Evolutionary conservation across 2,329 filamentous ascomycete genomes (phyloP).

Genomic region (Fusarium fracticaudum): DNA sequence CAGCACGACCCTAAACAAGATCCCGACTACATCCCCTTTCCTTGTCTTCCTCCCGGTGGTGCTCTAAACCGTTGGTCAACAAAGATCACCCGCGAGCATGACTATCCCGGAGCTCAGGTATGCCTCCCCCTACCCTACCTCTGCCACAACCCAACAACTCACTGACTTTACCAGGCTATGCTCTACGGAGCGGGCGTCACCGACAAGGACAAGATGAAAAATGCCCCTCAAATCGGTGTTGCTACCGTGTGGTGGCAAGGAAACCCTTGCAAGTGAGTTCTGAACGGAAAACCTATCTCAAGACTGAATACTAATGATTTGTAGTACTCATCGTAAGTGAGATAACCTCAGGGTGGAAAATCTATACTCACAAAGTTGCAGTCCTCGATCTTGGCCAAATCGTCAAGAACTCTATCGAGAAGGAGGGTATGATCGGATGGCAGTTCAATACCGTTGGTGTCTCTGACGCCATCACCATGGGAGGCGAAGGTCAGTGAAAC

Average conservation of each 20-base stretch:
- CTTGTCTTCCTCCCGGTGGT: conserved; percentile 60
- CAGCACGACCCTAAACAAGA: conserved; percentile 57
- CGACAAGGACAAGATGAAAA: conserved; percentile 85
- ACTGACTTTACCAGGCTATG: conserved; percentile 73
- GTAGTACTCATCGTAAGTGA: conserved; percentile 55
- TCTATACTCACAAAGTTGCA: conserved; percentile 47
- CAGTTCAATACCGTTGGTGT: conserved; percentile 93
- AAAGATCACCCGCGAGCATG: conserved; percentile 83
- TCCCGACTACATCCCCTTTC: conserved; percentile 64
- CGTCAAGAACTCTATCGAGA: conserved; percentile 82
- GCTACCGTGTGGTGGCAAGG: conserved; percentile 98
- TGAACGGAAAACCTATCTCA: neutral
- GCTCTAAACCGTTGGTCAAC: conserved; percentile 86
- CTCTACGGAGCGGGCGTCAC: conserved; percentile 92
- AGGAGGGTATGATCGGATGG: conserved; percentile 91
- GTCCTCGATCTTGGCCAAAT: conserved; percentile 88
- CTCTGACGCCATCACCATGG: conserved; percentile 95
- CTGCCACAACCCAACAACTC: neutral
- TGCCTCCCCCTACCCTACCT: conserved; percentile 7
- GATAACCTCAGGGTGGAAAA: neutral
- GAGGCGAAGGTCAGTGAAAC: conserved; percentile 75
- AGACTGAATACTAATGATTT: conserved; percentile 13
- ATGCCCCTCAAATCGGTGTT: conserved; percentile 87
- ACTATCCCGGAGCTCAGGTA: conserved; percentile 91
- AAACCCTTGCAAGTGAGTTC: conserved; percentile 88